These are phyloP conservation scores for Hypoxylon sp. DNA, from an alignment of 2,329 filamentous ascomycete genomes.

Conservation along the genomic window DNA sequence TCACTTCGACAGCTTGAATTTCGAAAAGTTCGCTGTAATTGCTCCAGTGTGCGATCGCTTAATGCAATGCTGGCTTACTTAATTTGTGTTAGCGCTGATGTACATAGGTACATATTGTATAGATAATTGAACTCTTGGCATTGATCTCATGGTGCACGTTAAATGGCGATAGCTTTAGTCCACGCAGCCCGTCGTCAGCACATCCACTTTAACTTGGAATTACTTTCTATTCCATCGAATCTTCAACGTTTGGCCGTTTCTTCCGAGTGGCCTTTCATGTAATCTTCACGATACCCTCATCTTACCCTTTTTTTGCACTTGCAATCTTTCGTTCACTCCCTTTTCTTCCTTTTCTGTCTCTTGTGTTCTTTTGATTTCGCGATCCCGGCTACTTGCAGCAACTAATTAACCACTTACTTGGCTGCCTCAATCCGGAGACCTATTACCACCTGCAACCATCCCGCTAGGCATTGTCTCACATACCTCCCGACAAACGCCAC, in stretches of 20 bases:
- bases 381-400: no score
- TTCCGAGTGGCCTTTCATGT: conserved; percentile 29
- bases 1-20: conserved; percentile 35
- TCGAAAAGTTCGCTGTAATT: conserved; percentile 35
- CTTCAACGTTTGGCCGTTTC: no score
- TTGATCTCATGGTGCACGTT: no score
- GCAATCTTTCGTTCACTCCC: conserved; percentile 10
- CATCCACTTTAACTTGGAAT: no score
- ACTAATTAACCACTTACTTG: conserved; percentile 6
- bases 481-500: conserved; percentile 4
- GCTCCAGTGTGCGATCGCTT: conserved; percentile 46
- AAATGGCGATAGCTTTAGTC: no score
- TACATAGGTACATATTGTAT: background rate
- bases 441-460: no score
- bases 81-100: conserved; percentile 38
- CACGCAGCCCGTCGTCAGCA: no score
- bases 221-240: no score
- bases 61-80: no score
- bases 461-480: conserved; percentile 1
- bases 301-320: conserved; percentile 11
- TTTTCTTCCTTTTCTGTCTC: conserved; percentile 7
- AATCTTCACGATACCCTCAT: conserved; percentile 14
- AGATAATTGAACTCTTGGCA: no score
- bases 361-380: conserved; percentile 4
- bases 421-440: conserved; percentile 19